phyloP scores from a whole-genome alignment of 129 eudicot genomes.

The Arctium minus region DNA sequence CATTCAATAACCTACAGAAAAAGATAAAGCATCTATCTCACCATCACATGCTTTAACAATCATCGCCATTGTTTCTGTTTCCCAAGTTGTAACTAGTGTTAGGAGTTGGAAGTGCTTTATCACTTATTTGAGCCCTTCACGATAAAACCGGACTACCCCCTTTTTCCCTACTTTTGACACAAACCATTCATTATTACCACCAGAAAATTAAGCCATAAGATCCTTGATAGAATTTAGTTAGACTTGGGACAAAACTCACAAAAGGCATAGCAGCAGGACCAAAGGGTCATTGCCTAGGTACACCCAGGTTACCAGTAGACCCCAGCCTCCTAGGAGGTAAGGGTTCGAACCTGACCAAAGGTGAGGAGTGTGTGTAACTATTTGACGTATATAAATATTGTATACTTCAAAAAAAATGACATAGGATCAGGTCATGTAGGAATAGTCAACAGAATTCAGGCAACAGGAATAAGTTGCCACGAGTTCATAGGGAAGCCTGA shows the following conservation, averaged over 20 bases:
- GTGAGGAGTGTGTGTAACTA: not conserved
- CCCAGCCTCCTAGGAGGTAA: not conserved
- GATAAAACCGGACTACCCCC: not conserved
- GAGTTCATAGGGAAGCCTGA: not conserved
- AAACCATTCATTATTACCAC: not conserved
- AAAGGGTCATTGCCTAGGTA: not conserved
- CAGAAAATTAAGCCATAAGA: not conserved
- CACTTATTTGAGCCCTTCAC: not conserved
- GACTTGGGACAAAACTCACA: not conserved
- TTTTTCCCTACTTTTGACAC: not conserved
- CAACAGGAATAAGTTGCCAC: not conserved
- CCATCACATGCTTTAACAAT: not conserved
- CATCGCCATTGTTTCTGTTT: not conserved
- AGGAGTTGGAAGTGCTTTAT: not conserved
- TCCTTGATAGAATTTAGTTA: conserved; percentile 8
- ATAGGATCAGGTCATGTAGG: not conserved
- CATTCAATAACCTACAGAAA: too few species aligned
- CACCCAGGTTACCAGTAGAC: not conserved
- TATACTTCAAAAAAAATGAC: not conserved
- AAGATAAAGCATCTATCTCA: not conserved
- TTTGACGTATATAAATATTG: not conserved
- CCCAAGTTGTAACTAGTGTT: not conserved
- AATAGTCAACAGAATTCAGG: not conserved
- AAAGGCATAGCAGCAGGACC: not conserved
- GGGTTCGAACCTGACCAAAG: not conserved